phyloP scores from a whole-genome alignment of 164 flowering plant species.

The Vitis amurensis region DNA sequence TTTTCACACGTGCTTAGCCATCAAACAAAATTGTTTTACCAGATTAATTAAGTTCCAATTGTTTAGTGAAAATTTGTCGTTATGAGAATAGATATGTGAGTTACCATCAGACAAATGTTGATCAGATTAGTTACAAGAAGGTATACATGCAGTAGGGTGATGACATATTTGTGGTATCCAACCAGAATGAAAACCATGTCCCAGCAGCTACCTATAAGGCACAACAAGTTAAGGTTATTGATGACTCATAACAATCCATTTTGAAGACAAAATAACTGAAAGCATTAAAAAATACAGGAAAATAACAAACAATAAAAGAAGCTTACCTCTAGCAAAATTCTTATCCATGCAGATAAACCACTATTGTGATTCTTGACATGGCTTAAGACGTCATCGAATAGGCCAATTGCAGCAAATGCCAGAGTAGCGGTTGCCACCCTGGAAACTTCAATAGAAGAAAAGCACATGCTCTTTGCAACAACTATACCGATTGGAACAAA shows the following conservation, averaged over 20 bases:
- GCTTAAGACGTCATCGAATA: constrained; percentile 64
- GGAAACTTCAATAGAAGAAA: constrained; percentile 70
- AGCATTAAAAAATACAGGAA: not conserved
- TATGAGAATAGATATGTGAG: constrained; percentile 51
- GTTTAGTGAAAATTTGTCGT: constrained; percentile 2
- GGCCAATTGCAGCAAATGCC: constrained; percentile 75
- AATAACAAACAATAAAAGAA: constrained; percentile 12
- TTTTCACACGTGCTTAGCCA: too few relatives aligned
- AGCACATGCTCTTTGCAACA: constrained; percentile 60
- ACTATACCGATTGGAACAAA: constrained; percentile 73
- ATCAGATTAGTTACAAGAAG: constrained; percentile 66
- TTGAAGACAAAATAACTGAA: too few relatives aligned
- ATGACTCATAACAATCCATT: constrained; percentile 3
- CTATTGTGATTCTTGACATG: constrained; percentile 44
- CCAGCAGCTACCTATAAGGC: constrained; percentile 71
- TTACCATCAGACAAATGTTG: constrained; percentile 70
- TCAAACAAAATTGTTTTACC: too few relatives aligned
- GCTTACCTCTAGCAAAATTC: constrained; percentile 59
- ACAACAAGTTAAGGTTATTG: constrained; percentile 11
- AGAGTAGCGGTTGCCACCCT: constrained; percentile 64
- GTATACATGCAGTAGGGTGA: constrained; percentile 96
- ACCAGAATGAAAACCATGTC: constrained; percentile 70
- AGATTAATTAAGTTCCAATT: not conserved
- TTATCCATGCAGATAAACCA: constrained; percentile 57
- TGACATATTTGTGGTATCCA: constrained; percentile 54